Evolutionary conservation across 2,329 filamentous ascomycete genomes (phyloP).

Genomic region (Pseudopithomyces chartarum): DNA sequence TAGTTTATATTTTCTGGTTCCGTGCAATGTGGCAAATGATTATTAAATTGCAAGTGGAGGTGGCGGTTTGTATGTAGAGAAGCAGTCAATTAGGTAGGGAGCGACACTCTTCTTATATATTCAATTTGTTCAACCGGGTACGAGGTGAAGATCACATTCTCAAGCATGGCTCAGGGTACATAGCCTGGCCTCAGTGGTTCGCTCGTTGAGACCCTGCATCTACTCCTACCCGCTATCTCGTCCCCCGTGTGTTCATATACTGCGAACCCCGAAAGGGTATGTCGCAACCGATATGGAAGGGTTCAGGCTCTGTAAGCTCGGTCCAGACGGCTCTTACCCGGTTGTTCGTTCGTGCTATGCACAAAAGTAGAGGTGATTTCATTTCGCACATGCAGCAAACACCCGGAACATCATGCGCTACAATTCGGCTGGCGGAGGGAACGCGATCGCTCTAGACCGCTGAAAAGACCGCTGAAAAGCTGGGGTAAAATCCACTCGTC

Average conservation of each 20-base stretch:
- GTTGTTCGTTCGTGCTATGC: constrained; percentile 21
- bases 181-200: constrained; percentile 9
- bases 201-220: constrained; percentile 23
- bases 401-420: constrained; percentile 20
- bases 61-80: constrained; percentile 6
- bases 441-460: constrained; percentile 35
- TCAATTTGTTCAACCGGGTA: constrained; percentile 24
- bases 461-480: constrained; percentile 25
- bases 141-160: constrained; percentile 23
- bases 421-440: constrained; percentile 13
- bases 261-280: constrained; percentile 21
- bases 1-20: not conserved
- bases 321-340: constrained; percentile 20
- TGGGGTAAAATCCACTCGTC: constrained; percentile 16
- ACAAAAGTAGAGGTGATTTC: constrained; percentile 19
- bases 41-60: constrained; percentile 4
- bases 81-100: constrained; percentile 22
- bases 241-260: not conserved
- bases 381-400: constrained; percentile 30
- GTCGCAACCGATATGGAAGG: constrained; percentile 18
- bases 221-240: constrained; percentile 18
- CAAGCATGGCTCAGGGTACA: constrained; percentile 17
- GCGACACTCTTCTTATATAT: constrained; percentile 28
- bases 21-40: constrained; percentile 1
- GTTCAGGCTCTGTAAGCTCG: constrained; percentile 16